Evolutionary conservation across 495 filamentous ascomycete species (phyloP).

Genomic region (Hamigera avellanea): DNA sequence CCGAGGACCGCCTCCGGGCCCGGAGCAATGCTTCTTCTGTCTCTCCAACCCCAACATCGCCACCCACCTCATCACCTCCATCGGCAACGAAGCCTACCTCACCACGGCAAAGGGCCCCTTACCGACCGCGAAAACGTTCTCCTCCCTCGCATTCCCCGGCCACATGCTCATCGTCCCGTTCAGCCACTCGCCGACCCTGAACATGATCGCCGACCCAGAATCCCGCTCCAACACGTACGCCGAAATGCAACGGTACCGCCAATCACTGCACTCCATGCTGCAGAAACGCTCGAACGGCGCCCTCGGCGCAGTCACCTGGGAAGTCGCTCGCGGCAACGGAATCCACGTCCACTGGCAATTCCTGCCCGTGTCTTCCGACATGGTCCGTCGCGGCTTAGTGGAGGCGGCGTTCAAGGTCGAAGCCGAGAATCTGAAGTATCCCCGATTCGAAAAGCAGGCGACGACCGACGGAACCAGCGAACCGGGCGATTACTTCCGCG

Average conservation of each 20-base stretch:
- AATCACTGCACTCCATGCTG: slow-evolving; percentile 60
- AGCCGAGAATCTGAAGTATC: slow-evolving; percentile 65
- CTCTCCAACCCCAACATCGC: slow-evolving; percentile 70
- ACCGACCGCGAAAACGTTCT: slow-evolving; percentile 52
- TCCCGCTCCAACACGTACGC: slow-evolving; percentile 41
- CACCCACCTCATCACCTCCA: slow-evolving; percentile 78
- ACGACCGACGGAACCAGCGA: slow-evolving; percentile 32
- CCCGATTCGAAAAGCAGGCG: slow-evolving; percentile 27
- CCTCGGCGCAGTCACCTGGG: slow-evolving; percentile 80
- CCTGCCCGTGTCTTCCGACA: slow-evolving; percentile 56
- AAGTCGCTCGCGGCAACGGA: slow-evolving; percentile 64
- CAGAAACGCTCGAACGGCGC: slow-evolving; percentile 29
- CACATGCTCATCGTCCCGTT: slow-evolving; percentile 91
- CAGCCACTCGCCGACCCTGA: slow-evolving; percentile 58
- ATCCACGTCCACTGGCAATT: slow-evolving; percentile 95
- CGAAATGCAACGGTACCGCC: slow-evolving; percentile 75
- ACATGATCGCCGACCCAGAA: slow-evolving; percentile 45
- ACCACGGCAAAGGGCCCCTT: slow-evolving; percentile 89
- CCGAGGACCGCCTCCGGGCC: slow-evolving; percentile 52
- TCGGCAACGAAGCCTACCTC: slow-evolving; percentile 75
- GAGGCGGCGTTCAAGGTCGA: slow-evolving; percentile 77
- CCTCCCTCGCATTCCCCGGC: slow-evolving; percentile 59
- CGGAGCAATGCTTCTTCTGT: slow-evolving; percentile 88
- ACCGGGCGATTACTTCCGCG: slow-evolving; percentile 67
- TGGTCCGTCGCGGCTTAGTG: slow-evolving; percentile 56